Evolutionary conservation across 441 rosid species (phyloP).

Genomic region (Croton setiger): DNA sequence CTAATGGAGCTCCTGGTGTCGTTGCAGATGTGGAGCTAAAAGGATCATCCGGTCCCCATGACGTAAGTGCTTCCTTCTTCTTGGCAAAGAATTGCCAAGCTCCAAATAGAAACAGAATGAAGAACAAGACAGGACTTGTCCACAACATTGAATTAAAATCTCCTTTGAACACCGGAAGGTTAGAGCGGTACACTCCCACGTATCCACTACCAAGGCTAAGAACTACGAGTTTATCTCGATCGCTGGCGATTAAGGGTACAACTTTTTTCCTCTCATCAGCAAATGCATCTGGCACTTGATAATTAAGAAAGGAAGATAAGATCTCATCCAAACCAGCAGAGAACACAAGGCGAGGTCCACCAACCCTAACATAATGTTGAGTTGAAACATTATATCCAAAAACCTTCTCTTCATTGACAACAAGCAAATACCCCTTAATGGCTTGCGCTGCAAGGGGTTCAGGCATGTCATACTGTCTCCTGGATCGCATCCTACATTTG

Average conservation of each 20-base stretch:
- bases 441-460: slow-evolving; percentile 73
- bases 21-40: slow-evolving; percentile 50
- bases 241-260: slow-evolving; percentile 74
- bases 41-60: slow-evolving; percentile 93
- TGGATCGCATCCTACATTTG: slow-evolving; percentile 90
- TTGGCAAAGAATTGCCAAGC: slow-evolving; percentile 96
- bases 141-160: slow-evolving; percentile 75
- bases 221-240: slow-evolving; percentile 75
- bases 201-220: slow-evolving; percentile 77
- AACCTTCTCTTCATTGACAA: slow-evolving; percentile 61
- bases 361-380: slow-evolving; percentile 69
- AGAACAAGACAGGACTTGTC: slow-evolving; percentile 85
- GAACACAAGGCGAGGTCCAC: slow-evolving; percentile 73
- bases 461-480: slow-evolving; percentile 64
- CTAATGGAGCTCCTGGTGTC: slow-evolving; percentile 38
- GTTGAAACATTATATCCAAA: slow-evolving; percentile 81
- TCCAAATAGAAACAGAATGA: slow-evolving; percentile 76
- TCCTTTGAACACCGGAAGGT: slow-evolving; percentile 59
- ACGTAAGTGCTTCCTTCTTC: slow-evolving; percentile 88
- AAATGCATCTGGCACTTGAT: slow-evolving; percentile 32
- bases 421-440: slow-evolving; percentile 78
- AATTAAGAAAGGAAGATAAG: slow-evolving; percentile 63
- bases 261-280: slow-evolving; percentile 28
- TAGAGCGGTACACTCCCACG: slow-evolving; percentile 75
- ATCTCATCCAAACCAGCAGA: slow-evolving; percentile 79